phyloP scores from a whole-genome alignment of 345 rosid genomes.

The Bruguiera parviflora region DNA sequence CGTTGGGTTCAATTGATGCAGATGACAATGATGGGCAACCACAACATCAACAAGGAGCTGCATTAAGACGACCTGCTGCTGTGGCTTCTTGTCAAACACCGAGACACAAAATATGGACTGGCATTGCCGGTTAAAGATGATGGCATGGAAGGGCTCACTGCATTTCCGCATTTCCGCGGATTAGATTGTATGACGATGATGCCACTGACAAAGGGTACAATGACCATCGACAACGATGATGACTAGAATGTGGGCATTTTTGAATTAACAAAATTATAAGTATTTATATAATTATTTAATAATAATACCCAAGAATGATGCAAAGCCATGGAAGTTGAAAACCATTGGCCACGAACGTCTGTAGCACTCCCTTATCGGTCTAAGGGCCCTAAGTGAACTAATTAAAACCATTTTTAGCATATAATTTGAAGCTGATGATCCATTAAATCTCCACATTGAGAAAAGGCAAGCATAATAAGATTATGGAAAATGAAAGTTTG shows the following conservation, averaged over 20 bases:
- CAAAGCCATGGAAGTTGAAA: too few species aligned
- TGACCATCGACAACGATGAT: neutral
- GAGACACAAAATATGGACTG: slow-evolving; percentile 26
- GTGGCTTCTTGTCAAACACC: slow-evolving; percentile 89
- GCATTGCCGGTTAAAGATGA: slow-evolving; percentile 4
- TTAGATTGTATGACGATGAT: neutral
- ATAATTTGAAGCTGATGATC: too few species aligned
- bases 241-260: neutral
- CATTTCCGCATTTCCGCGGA: neutral
- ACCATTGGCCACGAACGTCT: too few species aligned
- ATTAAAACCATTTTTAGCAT: too few species aligned
- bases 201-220: neutral
- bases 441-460: too few species aligned
- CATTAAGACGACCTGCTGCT: slow-evolving; percentile 83
- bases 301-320: too few species aligned
- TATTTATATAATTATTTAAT: too few species aligned
- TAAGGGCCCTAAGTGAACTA: too few species aligned
- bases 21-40: slow-evolving; percentile 85
- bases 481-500: too few species aligned
- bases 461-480: too few species aligned
- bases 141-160: neutral
- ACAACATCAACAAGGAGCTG: slow-evolving; percentile 89
- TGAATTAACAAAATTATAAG: too few species aligned
- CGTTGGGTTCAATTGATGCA: slow-evolving; percentile 75
- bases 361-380: too few species aligned